Evolutionary conservation across 306 rosid genomes (phyloP), one percentile per base, ranked within the genome.

Genomic region (Rosa rugosa): DNA sequence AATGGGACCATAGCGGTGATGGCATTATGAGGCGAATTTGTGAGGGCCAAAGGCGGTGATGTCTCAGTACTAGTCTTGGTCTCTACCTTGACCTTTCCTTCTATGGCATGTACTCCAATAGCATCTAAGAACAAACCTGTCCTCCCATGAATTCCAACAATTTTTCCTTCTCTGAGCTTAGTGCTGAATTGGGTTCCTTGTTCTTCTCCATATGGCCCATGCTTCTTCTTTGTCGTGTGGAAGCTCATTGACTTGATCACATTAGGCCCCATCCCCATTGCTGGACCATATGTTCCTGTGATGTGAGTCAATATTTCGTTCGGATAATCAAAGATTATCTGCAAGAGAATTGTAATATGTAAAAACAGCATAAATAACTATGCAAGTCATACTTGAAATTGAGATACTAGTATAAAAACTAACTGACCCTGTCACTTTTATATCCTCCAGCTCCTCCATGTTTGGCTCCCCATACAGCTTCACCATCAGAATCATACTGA

Each of bases 171-270:
- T 80, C 76, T 95, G 51, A 83, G 67, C 83, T 73, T 89, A 73
- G 92, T 86, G 66, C 89, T 88, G 78, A 95, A 92, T 34, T 81
- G 70, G 71, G 85, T 85, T 79, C 98, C 99, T 73, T 81, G 78
- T 81, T 90, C 98, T 65, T 92, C 98, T 65, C 99, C 99, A 76
- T 74, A 92, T 73, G 98, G 97, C 66, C 99, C 99, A 66, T 87
- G 86, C 81, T 73, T 69, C 64, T 77, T 79, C 78, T 84, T 89
- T 41, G 69, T 94, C 22, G 97, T 91, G 87, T 91, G 87, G 83
- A 94, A 94, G 56, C 97, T 81, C 42, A 94, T 88, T 60, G 99
- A 91, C 86, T 81, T 91, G 80, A 94, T 87, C 68, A 82, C 80
- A 62, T 77, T 73, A 75, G 95, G 97, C 41, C 97, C 95, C 97